These are phyloP conservation scores for Podaxis sp. DNA, from an alignment of 768 basidiomycete genomes.

Conservation along the genomic window DNA sequence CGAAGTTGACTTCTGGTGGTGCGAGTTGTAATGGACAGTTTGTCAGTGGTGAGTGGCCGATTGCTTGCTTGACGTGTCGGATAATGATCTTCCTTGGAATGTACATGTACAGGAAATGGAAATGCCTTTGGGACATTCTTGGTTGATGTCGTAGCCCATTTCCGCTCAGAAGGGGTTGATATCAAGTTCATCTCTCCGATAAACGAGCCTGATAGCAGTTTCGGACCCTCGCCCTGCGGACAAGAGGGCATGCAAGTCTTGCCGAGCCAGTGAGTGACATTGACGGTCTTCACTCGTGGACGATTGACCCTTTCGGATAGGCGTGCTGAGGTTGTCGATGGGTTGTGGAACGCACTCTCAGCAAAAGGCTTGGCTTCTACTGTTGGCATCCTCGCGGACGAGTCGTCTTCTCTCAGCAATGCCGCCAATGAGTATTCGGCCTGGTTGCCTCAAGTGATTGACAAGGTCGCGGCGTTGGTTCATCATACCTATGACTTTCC, in stretches of 20 bases:
- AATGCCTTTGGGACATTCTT: slow-evolving; percentile 36
- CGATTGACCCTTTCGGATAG: slow-evolving; percentile 12
- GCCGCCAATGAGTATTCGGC: slow-evolving; percentile 27
- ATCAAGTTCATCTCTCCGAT: slow-evolving; percentile 39
- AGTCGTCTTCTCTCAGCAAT: slow-evolving; percentile 29
- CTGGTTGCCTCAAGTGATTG: slow-evolving; percentile 30
- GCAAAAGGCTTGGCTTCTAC: slow-evolving; percentile 21
- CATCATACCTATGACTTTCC: slow-evolving; percentile 47
- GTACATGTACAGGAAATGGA: slow-evolving; percentile 21
- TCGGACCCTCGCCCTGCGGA: slow-evolving; percentile 34
- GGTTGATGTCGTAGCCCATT: slow-evolving; percentile 37
- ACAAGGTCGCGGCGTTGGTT: slow-evolving; percentile 32
- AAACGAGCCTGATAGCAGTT: slow-evolving; percentile 38
- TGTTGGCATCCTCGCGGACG: slow-evolving; percentile 38
- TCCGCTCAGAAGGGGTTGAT: slow-evolving; percentile 29
- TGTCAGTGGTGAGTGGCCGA: slow-evolving; percentile 21
- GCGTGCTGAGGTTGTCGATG: slow-evolving; percentile 36
- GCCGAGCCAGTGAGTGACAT: slow-evolving; percentile 28
- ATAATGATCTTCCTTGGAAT: neutral
- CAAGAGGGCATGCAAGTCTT: slow-evolving; percentile 44
- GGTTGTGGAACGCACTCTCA: slow-evolving; percentile 29
- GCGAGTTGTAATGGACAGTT: slow-evolving; percentile 33
- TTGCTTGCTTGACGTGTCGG: neutral
- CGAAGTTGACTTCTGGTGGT: slow-evolving; percentile 26
- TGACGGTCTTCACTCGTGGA: neutral